Conservation (phyloP, 495 filamentous ascomycete genomes). For the Amorphotheca resinae region DNA sequence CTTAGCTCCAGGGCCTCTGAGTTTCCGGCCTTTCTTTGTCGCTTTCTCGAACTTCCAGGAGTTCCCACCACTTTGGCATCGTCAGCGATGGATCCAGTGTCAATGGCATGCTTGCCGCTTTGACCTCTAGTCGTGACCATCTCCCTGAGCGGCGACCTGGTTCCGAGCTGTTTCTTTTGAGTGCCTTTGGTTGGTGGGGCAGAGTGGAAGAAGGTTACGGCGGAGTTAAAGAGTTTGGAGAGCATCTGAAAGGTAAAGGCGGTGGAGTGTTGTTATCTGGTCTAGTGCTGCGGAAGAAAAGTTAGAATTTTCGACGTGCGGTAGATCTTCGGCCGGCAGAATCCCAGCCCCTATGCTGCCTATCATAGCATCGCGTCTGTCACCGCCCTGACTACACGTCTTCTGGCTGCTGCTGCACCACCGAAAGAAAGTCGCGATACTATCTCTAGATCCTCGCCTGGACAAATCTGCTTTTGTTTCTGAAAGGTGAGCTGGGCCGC, state of each 20-base stretch:
- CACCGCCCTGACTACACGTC: no score
- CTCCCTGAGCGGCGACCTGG: neutral
- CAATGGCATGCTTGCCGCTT: neutral
- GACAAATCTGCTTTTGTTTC: no score
- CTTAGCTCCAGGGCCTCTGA: neutral
- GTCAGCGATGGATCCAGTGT: neutral
- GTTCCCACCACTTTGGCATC: constrained; percentile 6
- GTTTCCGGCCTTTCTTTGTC: neutral
- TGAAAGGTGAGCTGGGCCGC: no score
- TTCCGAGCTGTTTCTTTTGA: neutral
- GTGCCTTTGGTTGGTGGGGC: neutral
- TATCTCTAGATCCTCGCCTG: no score
- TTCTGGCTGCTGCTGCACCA: no score
- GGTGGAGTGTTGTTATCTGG: neutral
- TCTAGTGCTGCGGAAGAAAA: neutral
- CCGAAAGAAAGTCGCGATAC: no score
- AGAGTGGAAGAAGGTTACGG: constrained; percentile 3
- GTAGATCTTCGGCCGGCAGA: neutral
- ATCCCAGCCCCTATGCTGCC: neutral
- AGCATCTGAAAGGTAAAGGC: constrained; percentile 8
- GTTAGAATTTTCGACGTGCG: neutral
- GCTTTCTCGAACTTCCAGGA: constrained; percentile 8
- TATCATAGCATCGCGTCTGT: no score
- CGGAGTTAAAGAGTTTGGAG: constrained; percentile 11
- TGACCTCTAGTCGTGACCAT: constrained; percentile 13